Conservation (phyloP, 805 yeast genomes). For the Candida incommunis region DNA sequence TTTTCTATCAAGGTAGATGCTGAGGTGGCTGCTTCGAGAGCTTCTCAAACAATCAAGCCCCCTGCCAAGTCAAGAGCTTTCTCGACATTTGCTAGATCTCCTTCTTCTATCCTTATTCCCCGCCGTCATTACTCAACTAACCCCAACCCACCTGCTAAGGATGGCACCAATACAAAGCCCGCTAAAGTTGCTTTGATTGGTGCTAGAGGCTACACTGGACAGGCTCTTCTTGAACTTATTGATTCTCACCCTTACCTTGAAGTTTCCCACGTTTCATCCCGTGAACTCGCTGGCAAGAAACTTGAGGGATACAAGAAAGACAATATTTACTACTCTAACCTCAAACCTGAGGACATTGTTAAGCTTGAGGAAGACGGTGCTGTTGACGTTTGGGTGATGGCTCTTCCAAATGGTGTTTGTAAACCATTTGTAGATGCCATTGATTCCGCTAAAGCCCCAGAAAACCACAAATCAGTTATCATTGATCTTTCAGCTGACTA, state of each 20-base stretch:
- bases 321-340: conserved; percentile 67
- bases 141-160: conserved; percentile 59
- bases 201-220: conserved; percentile 97
- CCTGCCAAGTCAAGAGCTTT: conserved; percentile 13
- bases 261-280: conserved; percentile 84
- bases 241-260: conserved; percentile 81
- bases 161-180: conserved; percentile 45
- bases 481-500: conserved; percentile 92
- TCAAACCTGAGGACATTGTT: conserved; percentile 76
- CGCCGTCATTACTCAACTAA: conserved; percentile 23
- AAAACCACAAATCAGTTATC: conserved; percentile 58
- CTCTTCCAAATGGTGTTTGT: conserved; percentile 95
- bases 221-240: conserved; percentile 74
- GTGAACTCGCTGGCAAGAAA: conserved; percentile 81
- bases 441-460: conserved; percentile 22
- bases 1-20: conserved; percentile 20
- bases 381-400: conserved; percentile 98
- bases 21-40: conserved; percentile 5
- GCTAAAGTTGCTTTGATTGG: conserved; percentile 88
- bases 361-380: conserved; percentile 58
- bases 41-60: conserved; percentile 5
- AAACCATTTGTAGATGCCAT: conserved; percentile 33
- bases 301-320: conserved; percentile 78
- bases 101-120: conserved; percentile 3
- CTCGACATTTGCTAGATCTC: conserved; percentile 8